Evolutionary conservation across 2,329 filamentous ascomycete genomes (phyloP), one percentile per base, ranked within the genome.

Genomic region (Mycocentrospora acerina): DNA sequence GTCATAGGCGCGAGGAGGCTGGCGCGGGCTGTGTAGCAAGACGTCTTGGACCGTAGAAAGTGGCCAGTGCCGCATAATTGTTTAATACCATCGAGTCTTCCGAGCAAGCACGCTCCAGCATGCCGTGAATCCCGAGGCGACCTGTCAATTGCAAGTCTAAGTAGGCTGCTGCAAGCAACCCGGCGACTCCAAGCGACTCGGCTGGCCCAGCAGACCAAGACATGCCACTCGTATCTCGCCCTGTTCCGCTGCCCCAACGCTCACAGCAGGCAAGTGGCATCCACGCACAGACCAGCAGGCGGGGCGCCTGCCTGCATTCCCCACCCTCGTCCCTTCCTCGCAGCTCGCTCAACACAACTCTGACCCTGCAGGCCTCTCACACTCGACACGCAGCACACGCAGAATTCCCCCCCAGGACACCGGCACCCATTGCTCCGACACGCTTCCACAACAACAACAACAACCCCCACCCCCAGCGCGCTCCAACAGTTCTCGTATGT

Each of bases 401-500:
- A 37, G 18, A 36, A 32, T 14, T 29, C 37, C 33, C 29, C 29
- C 33, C 29, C 44, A 31, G 24, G 17, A 12, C 5, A 12, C 25
- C 11, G 6, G 13, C 25, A 27, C 25, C 5, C 25, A 14, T 27
- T 27, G 25, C 25, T 12, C 37, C 24, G 29, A 22, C 24, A 32
- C 25, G 27, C 37, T 43, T 38, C 29, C 42, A 41, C 28, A 46
- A 28, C 39, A 43, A 42, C 43, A 51, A 46, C 32, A 43, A 42
- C 43, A 51, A 46, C 32, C 38, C 52, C 54, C 50, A 54, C 51
- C 51, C 47, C 40, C 44, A 50, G 44, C 46, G 45, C 46, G 53
- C 51, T 38, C 44, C 40, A 57, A 49, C 53, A 53, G 47, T 43
- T 53, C 45, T 59, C 53, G 55, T 59, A 59, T 57, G 55, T 59